Evolutionary conservation across 2,329 filamentous ascomycete genomes (phyloP).

Genomic region (Diaporthe capsici): DNA sequence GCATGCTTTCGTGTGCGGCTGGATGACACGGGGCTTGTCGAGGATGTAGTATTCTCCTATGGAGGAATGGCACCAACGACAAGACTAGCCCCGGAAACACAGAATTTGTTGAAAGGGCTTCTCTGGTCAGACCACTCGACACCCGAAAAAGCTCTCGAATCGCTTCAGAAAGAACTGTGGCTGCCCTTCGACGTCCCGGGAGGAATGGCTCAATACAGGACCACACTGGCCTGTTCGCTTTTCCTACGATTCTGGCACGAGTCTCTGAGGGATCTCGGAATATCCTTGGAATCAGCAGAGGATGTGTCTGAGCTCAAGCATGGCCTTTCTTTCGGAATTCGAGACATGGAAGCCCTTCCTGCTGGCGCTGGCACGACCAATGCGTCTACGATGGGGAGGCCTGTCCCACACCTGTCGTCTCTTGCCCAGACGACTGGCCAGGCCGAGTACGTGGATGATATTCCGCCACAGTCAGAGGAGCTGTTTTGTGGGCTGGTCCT

Average conservation of each 20-base stretch:
- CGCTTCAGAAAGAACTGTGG: slow-evolving; percentile 88
- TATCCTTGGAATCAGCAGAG: neutral
- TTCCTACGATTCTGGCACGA: slow-evolving; percentile 90
- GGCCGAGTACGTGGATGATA: slow-evolving; percentile 96
- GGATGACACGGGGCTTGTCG: slow-evolving; percentile 76
- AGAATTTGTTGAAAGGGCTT: slow-evolving; percentile 80
- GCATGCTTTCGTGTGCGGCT: slow-evolving; percentile 83
- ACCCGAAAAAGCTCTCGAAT: slow-evolving; percentile 89
- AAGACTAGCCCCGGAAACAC: slow-evolving; percentile 83
- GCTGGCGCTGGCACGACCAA: slow-evolving; percentile 71
- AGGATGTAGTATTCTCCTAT: slow-evolving; percentile 85
- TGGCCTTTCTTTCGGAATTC: neutral
- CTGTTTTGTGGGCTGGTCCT: slow-evolving; percentile 79
- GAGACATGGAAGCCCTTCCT: slow-evolving; percentile 11
- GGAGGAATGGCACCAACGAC: slow-evolving; percentile 96
- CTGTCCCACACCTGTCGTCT: slow-evolving; percentile 87
- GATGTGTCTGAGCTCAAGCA: slow-evolving; percentile 12
- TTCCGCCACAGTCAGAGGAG: slow-evolving; percentile 88
- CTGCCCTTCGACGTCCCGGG: slow-evolving; percentile 91
- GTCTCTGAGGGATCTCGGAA: neutral
- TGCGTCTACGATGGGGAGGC: slow-evolving; percentile 81
- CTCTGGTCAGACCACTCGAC: slow-evolving; percentile 84
- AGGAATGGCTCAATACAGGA: slow-evolving; percentile 97
- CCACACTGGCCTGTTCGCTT: slow-evolving; percentile 90
- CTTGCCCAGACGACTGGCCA: slow-evolving; percentile 94